Percentiles rank a stretch among this genome's conserved stretches.
phyloP scores from a whole-genome alignment of 495 filamentous ascomycete species.

The Penicillium maclennaniae region DNA sequence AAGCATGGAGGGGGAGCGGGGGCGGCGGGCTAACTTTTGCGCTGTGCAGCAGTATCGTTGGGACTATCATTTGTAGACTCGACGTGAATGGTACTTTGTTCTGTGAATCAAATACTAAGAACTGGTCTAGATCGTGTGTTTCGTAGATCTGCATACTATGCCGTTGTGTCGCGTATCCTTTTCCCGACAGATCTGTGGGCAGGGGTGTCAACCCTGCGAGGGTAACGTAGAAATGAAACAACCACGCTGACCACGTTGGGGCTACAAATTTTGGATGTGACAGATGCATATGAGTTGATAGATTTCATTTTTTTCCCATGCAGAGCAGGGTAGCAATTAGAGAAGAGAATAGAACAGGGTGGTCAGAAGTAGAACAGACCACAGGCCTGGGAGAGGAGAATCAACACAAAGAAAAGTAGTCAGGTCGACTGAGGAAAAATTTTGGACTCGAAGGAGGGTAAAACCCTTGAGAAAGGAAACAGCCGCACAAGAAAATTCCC shows the following conservation, averaged over 20 bases:
- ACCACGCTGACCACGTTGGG: not conserved
- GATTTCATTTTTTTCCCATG: slow-evolving; percentile 17
- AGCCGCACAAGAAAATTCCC: slow-evolving; percentile 21
- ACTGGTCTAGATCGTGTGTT: not conserved
- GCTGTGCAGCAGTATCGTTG: slow-evolving; percentile 7
- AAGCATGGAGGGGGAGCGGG: slow-evolving; percentile 18
- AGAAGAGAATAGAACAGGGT: slow-evolving; percentile 11
- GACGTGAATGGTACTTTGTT: not conserved
- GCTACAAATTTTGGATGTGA: not conserved
- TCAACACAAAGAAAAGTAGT: slow-evolving; percentile 13
- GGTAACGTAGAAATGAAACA: not conserved
- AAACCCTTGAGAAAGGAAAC: slow-evolving; percentile 8
- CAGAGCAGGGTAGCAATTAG: slow-evolving; percentile 20
- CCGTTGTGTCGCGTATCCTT: not conserved
- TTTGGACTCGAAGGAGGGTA: slow-evolving; percentile 15
- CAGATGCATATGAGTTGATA: not conserved
- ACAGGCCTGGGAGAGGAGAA: slow-evolving; percentile 28
- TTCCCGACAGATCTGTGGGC: not conserved
- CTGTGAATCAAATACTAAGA: not conserved
- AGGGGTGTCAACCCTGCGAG: not conserved
- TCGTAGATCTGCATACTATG: not conserved
- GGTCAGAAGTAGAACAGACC: slow-evolving; percentile 18
- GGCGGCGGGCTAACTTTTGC: slow-evolving; percentile 15
- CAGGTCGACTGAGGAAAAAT: slow-evolving; percentile 10
- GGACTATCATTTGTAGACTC: not conserved